Percentiles rank a stretch among this genome's conserved stretches.
phyloP scores from a whole-genome alignment of 352 stramenopile genomes.

The Pythium myriotylum region DNA sequence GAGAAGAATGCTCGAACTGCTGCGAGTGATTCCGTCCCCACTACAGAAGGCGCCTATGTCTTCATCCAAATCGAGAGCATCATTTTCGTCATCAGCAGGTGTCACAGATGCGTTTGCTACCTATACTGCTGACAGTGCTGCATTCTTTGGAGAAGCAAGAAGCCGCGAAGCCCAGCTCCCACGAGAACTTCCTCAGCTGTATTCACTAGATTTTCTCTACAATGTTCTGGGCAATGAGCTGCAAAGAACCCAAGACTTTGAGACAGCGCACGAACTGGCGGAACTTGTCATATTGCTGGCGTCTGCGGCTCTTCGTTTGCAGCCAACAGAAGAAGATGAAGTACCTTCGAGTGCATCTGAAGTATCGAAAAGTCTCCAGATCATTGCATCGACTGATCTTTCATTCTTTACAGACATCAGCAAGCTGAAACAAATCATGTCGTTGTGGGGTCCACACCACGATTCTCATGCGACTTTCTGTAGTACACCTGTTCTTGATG shows the following conservation, averaged over 20 bases:
- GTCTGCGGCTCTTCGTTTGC: slow-evolving; percentile 44
- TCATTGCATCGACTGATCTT: slow-evolving; percentile 77
- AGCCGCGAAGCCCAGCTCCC: slow-evolving; percentile 12
- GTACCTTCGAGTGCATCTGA: slow-evolving; percentile 17
- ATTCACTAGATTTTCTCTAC: slow-evolving; percentile 59
- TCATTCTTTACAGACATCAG: slow-evolving; percentile 55
- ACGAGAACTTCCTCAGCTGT: slow-evolving; percentile 47
- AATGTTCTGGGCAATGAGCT: slow-evolving; percentile 36
- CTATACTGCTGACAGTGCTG: slow-evolving; percentile 27
- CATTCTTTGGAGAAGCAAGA: slow-evolving; percentile 33
- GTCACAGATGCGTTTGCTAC: slow-evolving; percentile 18
- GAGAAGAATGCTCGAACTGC: slow-evolving; percentile 25
- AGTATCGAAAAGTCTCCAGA: slow-evolving; percentile 72
- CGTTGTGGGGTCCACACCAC: slow-evolving; percentile 64
- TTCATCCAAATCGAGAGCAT: slow-evolving; percentile 1
- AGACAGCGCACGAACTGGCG: slow-evolving; percentile 34
- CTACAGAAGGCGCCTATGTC: background rate
- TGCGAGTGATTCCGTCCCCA: slow-evolving; percentile 15
- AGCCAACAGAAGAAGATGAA: slow-evolving; percentile 17
- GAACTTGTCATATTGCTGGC: slow-evolving; percentile 58
- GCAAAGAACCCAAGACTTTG: slow-evolving; percentile 31
- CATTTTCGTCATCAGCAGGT: slow-evolving; percentile 21
- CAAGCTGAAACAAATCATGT: slow-evolving; percentile 63
- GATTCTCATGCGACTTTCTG: slow-evolving; percentile 53
- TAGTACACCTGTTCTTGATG: slow-evolving; percentile 6